A percentile compares a stretch with the other conserved stretches of the same genome.
Conservation (phyloP, 306 rosid genomes). For the Ziziphus jujuba region DNA sequence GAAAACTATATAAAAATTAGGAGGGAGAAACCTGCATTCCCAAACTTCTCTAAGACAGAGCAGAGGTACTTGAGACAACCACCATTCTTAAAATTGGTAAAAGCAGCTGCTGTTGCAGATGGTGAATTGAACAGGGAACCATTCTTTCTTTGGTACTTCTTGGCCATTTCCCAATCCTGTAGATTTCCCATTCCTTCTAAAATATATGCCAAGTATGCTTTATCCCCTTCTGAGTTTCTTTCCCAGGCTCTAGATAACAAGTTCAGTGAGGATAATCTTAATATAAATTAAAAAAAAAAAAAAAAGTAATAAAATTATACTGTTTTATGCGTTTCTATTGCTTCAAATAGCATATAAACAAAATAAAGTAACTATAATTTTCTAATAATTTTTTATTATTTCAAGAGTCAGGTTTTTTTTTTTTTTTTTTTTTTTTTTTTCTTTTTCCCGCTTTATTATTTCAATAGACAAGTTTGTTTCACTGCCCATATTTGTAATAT, state of each 20-base stretch:
- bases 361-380: no score
- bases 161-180: conserved; percentile 56
- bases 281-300: background rate
- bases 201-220: conserved; percentile 70
- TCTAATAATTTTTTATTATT: no score
- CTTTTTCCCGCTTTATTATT: background rate
- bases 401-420: no score
- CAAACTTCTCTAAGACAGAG: conserved; percentile 57
- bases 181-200: conserved; percentile 66
- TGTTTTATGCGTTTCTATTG: no score
- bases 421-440: no score
- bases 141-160: conserved; percentile 78
- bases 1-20: background rate
- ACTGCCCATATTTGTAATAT: background rate
- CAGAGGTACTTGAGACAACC: conserved; percentile 63
- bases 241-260: conserved; percentile 35
- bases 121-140: conserved; percentile 86
- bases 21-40: conserved; percentile 55
- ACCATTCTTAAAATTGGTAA: conserved; percentile 52
- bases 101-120: conserved; percentile 74
- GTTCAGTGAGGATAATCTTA: conserved; percentile 3
- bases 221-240: conserved; percentile 62
- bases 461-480: background rate
- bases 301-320: background rate
- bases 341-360: no score